These are phyloP conservation scores for Zizania palustris DNA, from an alignment of 202 grass and related monocot species.

Conservation along the genomic window DNA sequence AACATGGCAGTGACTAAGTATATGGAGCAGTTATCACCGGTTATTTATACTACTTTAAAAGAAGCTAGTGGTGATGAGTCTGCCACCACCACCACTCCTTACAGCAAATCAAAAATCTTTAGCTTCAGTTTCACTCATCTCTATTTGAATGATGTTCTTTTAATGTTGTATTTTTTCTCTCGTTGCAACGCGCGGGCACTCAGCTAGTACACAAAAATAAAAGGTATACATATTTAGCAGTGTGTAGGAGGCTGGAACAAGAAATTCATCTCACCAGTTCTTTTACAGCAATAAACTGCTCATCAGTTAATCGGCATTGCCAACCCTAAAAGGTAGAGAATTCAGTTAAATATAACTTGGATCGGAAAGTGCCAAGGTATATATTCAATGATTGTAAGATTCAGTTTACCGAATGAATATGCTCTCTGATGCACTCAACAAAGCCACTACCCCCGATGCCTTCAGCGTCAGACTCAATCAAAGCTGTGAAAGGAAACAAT, in stretches of 20 bases:
- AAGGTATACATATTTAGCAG: conserved; percentile 19
- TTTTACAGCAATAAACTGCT: conserved; percentile 99
- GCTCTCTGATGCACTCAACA: conserved; percentile 99
- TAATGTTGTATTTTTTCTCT: too few relatives aligned
- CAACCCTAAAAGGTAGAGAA: conserved; percentile 79
- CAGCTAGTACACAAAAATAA: conserved; percentile 37
- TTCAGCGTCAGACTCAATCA: conserved; percentile 99
- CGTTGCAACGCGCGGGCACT: too few relatives aligned
- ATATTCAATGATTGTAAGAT: conserved; percentile 38
- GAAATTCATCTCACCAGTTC: conserved; percentile 74
- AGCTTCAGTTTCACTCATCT: too few relatives aligned
- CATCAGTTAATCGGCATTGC: conserved; percentile 98
- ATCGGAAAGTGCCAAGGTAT: conserved; percentile 42
- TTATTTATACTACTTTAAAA: too few relatives aligned
- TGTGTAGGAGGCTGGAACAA: conserved; percentile 29
- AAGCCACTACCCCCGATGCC: conserved; percentile 99
- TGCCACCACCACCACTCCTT: too few relatives aligned
- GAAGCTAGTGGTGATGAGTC: too few relatives aligned
- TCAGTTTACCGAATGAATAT: conserved; percentile 86
- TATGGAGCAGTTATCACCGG: conserved; percentile 20
- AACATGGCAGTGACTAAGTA: conserved; percentile 14
- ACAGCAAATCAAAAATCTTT: too few relatives aligned
- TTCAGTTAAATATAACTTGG: conserved; percentile 44
- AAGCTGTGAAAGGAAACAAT: conserved; percentile 63
- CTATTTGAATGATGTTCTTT: too few relatives aligned